phyloP scores from a whole-genome alignment of 2,329 filamentous ascomycete genomes.

The Fusarium citri region DNA sequence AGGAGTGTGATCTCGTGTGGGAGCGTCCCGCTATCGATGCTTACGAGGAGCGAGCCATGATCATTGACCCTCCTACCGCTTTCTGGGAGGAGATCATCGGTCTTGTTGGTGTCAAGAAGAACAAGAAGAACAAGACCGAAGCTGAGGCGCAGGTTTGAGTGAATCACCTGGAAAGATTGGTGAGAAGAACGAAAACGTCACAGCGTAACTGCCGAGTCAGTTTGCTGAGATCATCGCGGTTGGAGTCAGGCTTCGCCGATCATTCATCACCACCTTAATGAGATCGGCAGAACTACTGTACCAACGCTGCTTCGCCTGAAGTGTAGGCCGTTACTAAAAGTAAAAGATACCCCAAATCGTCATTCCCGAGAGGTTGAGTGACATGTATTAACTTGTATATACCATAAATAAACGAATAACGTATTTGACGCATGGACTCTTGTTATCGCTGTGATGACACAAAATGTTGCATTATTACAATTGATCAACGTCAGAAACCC shows the following conservation, averaged over 20 bases:
- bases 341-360: slow-evolving; percentile 20
- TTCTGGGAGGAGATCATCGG: slow-evolving; percentile 49
- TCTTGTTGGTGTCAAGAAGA: slow-evolving; percentile 29
- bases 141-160: slow-evolving; percentile 27
- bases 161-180: not conserved
- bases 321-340: not conserved
- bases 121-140: slow-evolving; percentile 22
- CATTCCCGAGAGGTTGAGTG: slow-evolving; percentile 6
- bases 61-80: slow-evolving; percentile 53
- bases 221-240: not conserved
- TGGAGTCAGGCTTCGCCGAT: not conserved
- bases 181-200: not conserved
- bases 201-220: not conserved
- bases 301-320: not conserved
- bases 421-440: not conserved
- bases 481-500: not conserved
- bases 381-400: slow-evolving; percentile 18
- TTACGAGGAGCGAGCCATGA: slow-evolving; percentile 57
- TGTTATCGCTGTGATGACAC: not conserved
- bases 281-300: not conserved
- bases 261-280: not conserved
- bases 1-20: slow-evolving; percentile 66
- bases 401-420: slow-evolving; percentile 13
- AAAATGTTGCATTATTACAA: not conserved
- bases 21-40: slow-evolving; percentile 64